Conservation (phyloP, 768 basidiomycete genomes). For the Trametes maxima region DNA sequence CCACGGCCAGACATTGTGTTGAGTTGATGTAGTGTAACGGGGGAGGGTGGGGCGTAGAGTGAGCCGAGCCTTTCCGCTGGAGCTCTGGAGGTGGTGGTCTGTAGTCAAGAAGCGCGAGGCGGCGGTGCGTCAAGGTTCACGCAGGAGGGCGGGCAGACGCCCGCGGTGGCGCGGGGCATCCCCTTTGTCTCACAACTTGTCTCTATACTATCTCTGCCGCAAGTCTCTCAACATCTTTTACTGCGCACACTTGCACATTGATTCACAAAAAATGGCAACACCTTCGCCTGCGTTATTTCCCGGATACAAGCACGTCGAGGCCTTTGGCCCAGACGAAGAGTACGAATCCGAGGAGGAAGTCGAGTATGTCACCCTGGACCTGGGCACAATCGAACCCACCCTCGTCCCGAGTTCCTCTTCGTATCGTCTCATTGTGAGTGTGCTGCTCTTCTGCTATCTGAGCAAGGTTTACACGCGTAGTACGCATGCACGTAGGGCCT, state of each 20-base stretch:
- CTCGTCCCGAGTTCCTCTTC: conserved; percentile 70
- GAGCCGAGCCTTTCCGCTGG: conserved; percentile 5
- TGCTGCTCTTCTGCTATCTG: neutral
- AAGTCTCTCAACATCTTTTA: too few species aligned
- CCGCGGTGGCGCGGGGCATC: too few species aligned
- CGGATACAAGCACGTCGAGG: conserved; percentile 67
- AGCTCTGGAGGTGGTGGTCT: conserved; percentile 11
- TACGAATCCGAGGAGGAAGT: conserved; percentile 65
- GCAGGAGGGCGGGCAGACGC: neutral
- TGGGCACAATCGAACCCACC: conserved; percentile 71
- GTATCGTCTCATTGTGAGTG: conserved; percentile 74
- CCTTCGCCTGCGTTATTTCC: conserved; percentile 40
- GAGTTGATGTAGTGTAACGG: conserved; percentile 20
- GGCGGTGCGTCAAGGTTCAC: conserved; percentile 16
- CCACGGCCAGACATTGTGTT: conserved; percentile 90
- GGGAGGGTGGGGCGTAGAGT: conserved; percentile 19
- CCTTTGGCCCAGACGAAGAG: conserved; percentile 67
- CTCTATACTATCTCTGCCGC: neutral
- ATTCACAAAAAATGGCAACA: neutral
- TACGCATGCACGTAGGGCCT: conserved; percentile 49
- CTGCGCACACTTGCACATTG: neutral
- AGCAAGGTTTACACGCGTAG: neutral
- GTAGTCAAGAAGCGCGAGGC: conserved; percentile 15
- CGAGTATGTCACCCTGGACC: conserved; percentile 72
- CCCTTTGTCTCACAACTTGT: neutral